Base-by-base conservation (phyloP, 2,329 filamentous ascomycete genomes). In the Corniculantispora saksenae region DNA sequence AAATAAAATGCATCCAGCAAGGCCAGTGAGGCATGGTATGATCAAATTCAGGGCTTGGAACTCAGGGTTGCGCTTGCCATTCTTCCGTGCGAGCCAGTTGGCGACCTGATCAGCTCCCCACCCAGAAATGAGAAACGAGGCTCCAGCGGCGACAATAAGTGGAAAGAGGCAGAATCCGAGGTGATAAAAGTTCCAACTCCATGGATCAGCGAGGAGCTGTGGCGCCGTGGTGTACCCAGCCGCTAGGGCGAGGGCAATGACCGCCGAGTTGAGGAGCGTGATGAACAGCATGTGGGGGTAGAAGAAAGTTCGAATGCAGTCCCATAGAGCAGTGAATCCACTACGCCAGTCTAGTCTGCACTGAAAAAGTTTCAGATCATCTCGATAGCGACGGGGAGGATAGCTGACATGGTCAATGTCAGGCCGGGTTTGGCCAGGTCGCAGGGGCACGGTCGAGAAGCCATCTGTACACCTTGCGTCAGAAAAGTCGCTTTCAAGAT, bases 231-330 rank as follows among this genome's bases (percentile, higher is more conserved):
- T 59, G 27, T 64, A 64, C 13, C 62, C 62, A 23, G 71, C 68
- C 8, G 74, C 72, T 48, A 72, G 71, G 58, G 71, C 72, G 50
- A 68, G 71, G 25, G 72, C 69, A 64, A 78, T 70, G 64, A 77
- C 70, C 35, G 70, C 68, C 45, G 70, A 71, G 63, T 76, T 75
- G 32, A 73, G 65, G 12, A 74, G 58, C 4, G 76, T 70, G 10
- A 69, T 69, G 73, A 76, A 79, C 9, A 77, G 38, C 17, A 78
- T 71, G 38, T 72, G 70, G 1, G 77, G 76, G 66, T 77, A 75
- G 15, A 75, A 58, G 3, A 71, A 72, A 15, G 74, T 76, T 54
- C 74, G 72, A n/a, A 75, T 55, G 15, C 73, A 72, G 56, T 76
- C 62, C 21, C 12, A 29, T 21, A 69, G 10, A 74, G 61, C 66